Percentiles rank a stretch among this genome's conserved stretches.
Evolutionary conservation across 352 stramenopile species (phyloP).

Genomic region (Globisporangium recalcitrans): DNA sequence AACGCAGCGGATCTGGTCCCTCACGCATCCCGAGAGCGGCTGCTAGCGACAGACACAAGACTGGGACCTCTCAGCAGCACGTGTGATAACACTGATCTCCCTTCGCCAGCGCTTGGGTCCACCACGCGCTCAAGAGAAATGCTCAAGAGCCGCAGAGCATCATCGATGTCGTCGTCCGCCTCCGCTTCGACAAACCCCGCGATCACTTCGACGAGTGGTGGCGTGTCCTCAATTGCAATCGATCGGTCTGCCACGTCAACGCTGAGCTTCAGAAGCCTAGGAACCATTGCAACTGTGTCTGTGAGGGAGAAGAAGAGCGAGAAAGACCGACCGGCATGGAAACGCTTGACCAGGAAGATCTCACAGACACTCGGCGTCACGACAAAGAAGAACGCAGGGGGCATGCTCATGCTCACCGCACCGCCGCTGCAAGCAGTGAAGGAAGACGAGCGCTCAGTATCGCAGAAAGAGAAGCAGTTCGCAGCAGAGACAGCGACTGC

Average conservation of each 20-base stretch:
- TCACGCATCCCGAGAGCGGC: neutral
- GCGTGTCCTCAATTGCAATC: neutral
- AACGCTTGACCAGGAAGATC: constrained; percentile 14
- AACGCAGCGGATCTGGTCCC: neutral
- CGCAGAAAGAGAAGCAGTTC: neutral
- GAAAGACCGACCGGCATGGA: constrained; percentile 8
- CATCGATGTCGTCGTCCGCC: neutral
- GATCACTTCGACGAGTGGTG: neutral
- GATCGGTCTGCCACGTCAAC: constrained; percentile 1
- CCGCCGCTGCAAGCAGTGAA: neutral
- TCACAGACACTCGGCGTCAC: constrained; percentile 5
- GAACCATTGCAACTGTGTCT: neutral
- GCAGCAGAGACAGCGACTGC: neutral
- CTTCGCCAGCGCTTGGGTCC: neutral
- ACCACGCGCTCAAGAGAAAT: neutral
- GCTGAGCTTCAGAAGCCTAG: neutral
- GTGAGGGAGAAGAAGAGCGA: neutral
- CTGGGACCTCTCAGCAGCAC: neutral
- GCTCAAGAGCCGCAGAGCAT: neutral
- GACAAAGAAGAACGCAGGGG: constrained; percentile 1
- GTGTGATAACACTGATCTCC: neutral
- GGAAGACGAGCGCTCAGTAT: neutral
- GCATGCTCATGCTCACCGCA: neutral
- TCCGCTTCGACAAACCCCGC: neutral
- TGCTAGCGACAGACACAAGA: neutral